Conservation (phyloP, 768 basidiomycete species). For the Leccinum subtestaceum region DNA sequence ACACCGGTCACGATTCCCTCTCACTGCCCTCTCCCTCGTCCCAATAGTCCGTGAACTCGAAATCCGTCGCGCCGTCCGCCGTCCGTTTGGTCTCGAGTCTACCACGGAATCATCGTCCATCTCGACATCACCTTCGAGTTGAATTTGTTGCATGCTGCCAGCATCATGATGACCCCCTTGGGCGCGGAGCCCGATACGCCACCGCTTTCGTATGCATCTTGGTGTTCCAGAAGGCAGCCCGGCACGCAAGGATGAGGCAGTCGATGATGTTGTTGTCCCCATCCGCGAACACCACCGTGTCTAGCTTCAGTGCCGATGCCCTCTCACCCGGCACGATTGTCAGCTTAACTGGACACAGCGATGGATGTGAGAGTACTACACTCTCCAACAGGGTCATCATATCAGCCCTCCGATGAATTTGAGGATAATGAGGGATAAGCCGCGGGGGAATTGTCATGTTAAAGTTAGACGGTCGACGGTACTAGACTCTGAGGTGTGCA, state of each 20-base stretch:
- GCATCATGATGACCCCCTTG: slow-evolving; percentile 7
- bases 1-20: slow-evolving; percentile 69
- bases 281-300: slow-evolving; percentile 69
- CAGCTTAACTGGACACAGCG: slow-evolving; percentile 68
- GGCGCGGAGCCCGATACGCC: slow-evolving; percentile 47
- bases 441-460: slow-evolving; percentile 62
- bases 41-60: slow-evolving; percentile 86
- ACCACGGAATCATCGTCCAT: slow-evolving; percentile 52
- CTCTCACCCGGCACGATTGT: slow-evolving; percentile 57
- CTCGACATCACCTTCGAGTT: slow-evolving; percentile 22
- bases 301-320: slow-evolving; percentile 74
- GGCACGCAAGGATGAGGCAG: slow-evolving; percentile 73
- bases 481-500: too few species aligned
- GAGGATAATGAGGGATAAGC: slow-evolving; percentile 71
- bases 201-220: slow-evolving; percentile 69
- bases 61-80: slow-evolving; percentile 60
- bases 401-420: slow-evolving; percentile 69
- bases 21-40: slow-evolving; percentile 73
- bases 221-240: slow-evolving; percentile 78
- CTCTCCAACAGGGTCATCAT: slow-evolving; percentile 59
- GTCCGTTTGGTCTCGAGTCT: slow-evolving; percentile 53
- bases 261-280: slow-evolving; percentile 68
- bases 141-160: too few species aligned
- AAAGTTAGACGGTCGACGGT: too few species aligned
- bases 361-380: slow-evolving; percentile 57